A percentile compares a stretch with the other conserved stretches of the same genome.
phyloP scores from a whole-genome alignment of 2,329 filamentous ascomycete genomes.

The Ophiocordyceps australis region DNA sequence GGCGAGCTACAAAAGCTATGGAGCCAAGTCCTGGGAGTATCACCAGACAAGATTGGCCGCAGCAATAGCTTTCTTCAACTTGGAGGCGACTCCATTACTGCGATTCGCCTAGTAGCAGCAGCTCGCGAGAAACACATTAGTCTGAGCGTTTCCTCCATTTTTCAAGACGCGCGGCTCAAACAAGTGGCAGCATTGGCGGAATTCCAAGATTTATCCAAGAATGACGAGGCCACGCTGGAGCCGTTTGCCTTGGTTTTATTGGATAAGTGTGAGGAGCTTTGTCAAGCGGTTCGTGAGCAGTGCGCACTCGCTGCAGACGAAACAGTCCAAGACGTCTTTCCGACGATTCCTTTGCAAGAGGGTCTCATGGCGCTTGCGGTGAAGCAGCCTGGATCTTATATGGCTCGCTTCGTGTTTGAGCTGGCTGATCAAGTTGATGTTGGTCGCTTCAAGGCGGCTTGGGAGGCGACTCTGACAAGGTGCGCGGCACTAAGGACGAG shows the following conservation, averaged over 20 bases:
- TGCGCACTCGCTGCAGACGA: background rate
- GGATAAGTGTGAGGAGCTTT: background rate
- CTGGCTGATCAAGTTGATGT: slow-evolving; percentile 17
- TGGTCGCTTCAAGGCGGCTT: slow-evolving; percentile 20
- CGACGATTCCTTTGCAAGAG: slow-evolving; percentile 35
- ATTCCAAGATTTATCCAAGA: background rate
- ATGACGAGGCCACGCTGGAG: background rate
- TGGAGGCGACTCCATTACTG: slow-evolving; percentile 11
- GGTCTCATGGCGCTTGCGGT: slow-evolving; percentile 33
- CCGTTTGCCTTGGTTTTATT: background rate
- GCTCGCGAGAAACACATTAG: slow-evolving; percentile 4
- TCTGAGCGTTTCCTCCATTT: background rate
- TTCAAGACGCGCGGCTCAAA: background rate
- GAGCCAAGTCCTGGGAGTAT: slow-evolving; percentile 17
- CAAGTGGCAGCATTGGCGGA: background rate
- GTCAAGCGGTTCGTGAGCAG: background rate
- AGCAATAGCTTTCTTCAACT: slow-evolving; percentile 10
- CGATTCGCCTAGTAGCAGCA: slow-evolving; percentile 6
- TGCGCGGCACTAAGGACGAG: slow-evolving; percentile 27
- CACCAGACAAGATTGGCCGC: slow-evolving; percentile 1
- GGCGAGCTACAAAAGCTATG: background rate
- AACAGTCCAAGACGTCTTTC: slow-evolving; percentile 29
- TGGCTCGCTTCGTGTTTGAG: slow-evolving; percentile 28
- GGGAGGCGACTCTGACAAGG: slow-evolving; percentile 16
- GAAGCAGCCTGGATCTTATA: slow-evolving; percentile 30